These are phyloP conservation scores for Myriangium duriaei DNA, from an alignment of 2,329 filamentous ascomycete species.

Conservation along the genomic window DNA sequence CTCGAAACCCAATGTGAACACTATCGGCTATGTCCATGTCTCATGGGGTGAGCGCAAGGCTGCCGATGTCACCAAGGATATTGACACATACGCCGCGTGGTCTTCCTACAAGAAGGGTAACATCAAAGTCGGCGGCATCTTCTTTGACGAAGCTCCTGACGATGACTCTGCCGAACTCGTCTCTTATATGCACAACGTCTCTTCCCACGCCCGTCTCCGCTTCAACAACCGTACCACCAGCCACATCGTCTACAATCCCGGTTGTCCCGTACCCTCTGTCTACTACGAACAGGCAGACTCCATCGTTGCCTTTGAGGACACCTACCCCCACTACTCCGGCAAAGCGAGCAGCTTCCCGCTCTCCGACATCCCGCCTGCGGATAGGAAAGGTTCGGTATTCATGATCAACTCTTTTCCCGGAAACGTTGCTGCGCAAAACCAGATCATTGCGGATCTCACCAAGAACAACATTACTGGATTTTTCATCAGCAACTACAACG, in stretches of 20 bases:
- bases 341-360: neutral
- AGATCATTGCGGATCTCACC: slow-evolving; percentile 1
- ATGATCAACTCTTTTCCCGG: slow-evolving; percentile 5
- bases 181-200: slow-evolving; percentile 10
- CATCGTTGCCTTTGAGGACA: slow-evolving; percentile 8
- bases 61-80: slow-evolving; percentile 14
- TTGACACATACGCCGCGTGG: slow-evolving; percentile 18
- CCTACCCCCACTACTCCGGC: neutral
- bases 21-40: slow-evolving; percentile 19
- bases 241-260: slow-evolving; percentile 11
- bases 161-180: slow-evolving; percentile 9
- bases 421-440: slow-evolving; percentile 1
- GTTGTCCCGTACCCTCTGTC: slow-evolving; percentile 1
- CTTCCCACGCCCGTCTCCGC: slow-evolving; percentile 1
- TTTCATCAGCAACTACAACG: neutral
- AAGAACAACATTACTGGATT: slow-evolving; percentile 8
- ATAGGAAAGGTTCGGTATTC: slow-evolving; percentile 1
- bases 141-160: slow-evolving; percentile 17
- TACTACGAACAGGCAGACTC: slow-evolving; percentile 5
- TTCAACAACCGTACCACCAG: slow-evolving; percentile 7
- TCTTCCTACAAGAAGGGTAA: slow-evolving; percentile 12
- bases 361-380: neutral
- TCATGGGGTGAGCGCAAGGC: slow-evolving; percentile 16
- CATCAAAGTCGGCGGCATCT: slow-evolving; percentile 17
- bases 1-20: slow-evolving; percentile 16